Base-by-base conservation (phyloP, 2,329 filamentous ascomycete species). In the Phaeosphaeria sp. region DNA sequence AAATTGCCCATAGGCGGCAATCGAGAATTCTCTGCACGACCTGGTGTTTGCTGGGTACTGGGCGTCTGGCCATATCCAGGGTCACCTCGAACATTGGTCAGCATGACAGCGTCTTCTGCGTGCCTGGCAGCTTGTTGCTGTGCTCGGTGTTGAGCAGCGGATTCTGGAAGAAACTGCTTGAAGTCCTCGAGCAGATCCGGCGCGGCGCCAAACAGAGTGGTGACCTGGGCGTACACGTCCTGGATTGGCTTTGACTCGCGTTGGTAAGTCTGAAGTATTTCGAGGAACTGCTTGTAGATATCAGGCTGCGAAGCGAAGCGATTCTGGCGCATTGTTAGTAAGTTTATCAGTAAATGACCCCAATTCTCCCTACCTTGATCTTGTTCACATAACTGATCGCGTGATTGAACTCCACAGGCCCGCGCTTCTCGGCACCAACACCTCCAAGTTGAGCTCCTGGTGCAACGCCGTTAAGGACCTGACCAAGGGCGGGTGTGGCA, bases 331-430 rank as follows among this genome's bases (percentile, higher is more conserved):
- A 27, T 53, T 6, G 47, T 70, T 58, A 68, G 63, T 25, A 39
- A 47, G 39, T 27, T 47, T 18, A 20, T n/a, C 24, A 40, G 50
- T 33, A 30, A 51, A 46, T 39, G 25, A 2, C 20, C 17, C 25
- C 5, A 18, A 20, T 18, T n/a, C 20, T 46, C 45, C 68, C 77
- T 80, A 95, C 93, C 89, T 99, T 99, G 72, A 99, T 99, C 81
- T 99, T 99, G 76, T 99, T 99, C 53, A 99, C 95, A 72, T 99
- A 99, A 76, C 93, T 98, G 63, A 99, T 99, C 0, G 95, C 95
- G 79, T 99, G 95, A 75, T 99, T 99, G 78, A 99, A 99, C 74
- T 99, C 95, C 18, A 99, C 95, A 1, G 95, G 95, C 0, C 93
- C 94, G 55, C 93, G 88, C 74, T 95, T 96, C 77, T 96, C 93